Base-by-base conservation (phyloP, 257 asterid species). In the Coffea canephora region DNA sequence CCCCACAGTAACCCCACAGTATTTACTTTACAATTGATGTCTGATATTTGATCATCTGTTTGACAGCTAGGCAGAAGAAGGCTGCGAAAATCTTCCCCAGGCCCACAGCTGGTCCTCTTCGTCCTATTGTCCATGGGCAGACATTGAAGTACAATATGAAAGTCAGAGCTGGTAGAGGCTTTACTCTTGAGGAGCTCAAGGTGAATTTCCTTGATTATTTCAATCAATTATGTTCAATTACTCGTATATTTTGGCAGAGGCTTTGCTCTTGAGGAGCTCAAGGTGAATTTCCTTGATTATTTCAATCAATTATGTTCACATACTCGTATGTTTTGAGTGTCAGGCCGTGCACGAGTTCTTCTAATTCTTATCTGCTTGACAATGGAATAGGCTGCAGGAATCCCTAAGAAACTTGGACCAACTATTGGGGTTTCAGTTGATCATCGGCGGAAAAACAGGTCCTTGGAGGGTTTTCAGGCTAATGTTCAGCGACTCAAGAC, bases 111-210 rank as follows among this genome's bases (percentile, higher is more conserved):
- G 98, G 97, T 41, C 85, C 93, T 15, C 94, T 93, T 62, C 94
- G 94, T 19, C 94, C 98, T 3, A 57, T 92, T 80, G 98, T 92
- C 69, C 96, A 84, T 81, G 93, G 96, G 0, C 96, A 92, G 82
- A 94, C 96, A 11, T 83, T 88, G 68, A 94, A 94, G 89, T 94
- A 94, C 80, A 92, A 91, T 83, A 92, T 92, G 96, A 93, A 93
- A 83, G 91, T 92, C 69, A 87, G 97, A 84, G 91, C 98, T 79
- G 97, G 97, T 23, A 84, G 87, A 64, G 95, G 97, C 25, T 93
- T 93, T 81, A 87, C 97, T n/a, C 87, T 93, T 15, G 98, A 92
- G 83, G 98, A 93, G 85, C 91, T 93, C 14, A 91, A 93, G 92
- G 98, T 91, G 54, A 71, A 68, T 67, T 57, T 39, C 8, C 18